These are phyloP conservation scores for Leccinum incarnatum DNA, from an alignment of 768 basidiomycete genomes.

Conservation along the genomic window DNA sequence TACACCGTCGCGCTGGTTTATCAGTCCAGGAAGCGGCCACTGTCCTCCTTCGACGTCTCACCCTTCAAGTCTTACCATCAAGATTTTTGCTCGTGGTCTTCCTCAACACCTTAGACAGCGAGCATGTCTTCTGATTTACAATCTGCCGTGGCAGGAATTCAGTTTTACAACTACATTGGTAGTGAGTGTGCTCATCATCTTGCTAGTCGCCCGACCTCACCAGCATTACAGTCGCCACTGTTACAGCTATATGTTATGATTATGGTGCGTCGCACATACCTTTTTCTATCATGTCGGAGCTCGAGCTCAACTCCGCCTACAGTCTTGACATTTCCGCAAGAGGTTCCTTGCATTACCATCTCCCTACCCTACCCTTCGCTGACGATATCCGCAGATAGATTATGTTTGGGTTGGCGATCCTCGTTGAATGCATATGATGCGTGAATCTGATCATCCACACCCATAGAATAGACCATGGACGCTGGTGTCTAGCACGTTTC, in stretches of 20 bases:
- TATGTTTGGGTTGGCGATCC: conserved; percentile 19
- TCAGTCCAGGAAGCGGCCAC: background rate
- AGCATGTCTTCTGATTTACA: conserved; percentile 5
- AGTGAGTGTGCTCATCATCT: conserved; percentile 4
- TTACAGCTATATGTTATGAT: conserved; percentile 15
- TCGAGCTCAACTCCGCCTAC: background rate
- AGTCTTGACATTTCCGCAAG: conserved; percentile 18
- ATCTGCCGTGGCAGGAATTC: conserved; percentile 3
- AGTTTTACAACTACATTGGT: conserved; percentile 8
- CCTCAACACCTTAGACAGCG: background rate
- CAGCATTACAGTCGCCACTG: conserved; percentile 9
- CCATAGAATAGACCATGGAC: conserved; percentile 19
- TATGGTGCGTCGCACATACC: conserved; percentile 14
- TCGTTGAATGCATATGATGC: background rate
- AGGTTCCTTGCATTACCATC: conserved; percentile 9
- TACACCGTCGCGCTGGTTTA: background rate
- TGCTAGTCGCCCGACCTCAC: conserved; percentile 2
- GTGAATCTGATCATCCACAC: background rate
- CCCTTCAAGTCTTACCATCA: background rate
- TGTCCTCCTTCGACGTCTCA: background rate
- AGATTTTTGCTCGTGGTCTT: background rate
- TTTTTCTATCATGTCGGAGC: background rate
- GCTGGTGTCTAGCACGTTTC: conserved; percentile 10
- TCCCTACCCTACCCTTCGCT: background rate
- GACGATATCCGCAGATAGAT: conserved; percentile 11